Conservation (phyloP, 1,284 basidiomycete species). For the Fistulina hepatica region DNA sequence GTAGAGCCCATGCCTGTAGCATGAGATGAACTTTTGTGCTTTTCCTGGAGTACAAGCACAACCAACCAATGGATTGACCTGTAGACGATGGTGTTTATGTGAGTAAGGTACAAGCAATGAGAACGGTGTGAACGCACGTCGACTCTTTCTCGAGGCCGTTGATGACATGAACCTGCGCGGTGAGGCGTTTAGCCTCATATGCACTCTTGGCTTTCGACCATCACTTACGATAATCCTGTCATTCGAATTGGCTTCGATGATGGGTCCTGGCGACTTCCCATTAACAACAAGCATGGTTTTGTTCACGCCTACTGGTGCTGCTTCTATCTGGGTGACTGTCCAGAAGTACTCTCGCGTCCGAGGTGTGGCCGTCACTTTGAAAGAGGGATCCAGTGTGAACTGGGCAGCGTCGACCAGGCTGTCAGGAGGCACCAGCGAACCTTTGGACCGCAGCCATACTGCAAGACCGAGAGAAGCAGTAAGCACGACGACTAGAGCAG, state of each 20-base stretch:
- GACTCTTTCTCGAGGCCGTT: conserved; percentile 6
- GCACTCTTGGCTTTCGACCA: neutral
- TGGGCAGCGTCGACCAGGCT: neutral
- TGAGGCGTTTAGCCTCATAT: too few relatives aligned
- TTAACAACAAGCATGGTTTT: conserved; percentile 37
- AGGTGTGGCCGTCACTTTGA: conserved; percentile 19
- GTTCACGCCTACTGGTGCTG: conserved; percentile 28
- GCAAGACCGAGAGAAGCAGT: neutral
- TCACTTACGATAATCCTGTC: conserved; percentile 25
- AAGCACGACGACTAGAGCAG: neutral
- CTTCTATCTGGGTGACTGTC: conserved; percentile 21
- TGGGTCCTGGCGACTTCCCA: conserved; percentile 36
- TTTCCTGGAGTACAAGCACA: neutral
- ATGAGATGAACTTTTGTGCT: neutral
- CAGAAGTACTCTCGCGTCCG: conserved; percentile 27
- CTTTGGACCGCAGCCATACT: neutral
- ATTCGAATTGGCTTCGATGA: conserved; percentile 39
- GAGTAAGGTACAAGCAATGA: neutral
- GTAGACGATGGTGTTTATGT: neutral
- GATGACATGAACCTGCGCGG: conserved; percentile 10
- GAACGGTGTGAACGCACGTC: conserved; percentile 7
- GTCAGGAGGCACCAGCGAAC: neutral
- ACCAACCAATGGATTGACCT: conserved; percentile 16
- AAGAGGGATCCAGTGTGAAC: conserved; percentile 8
- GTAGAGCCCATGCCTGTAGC: conserved; percentile 13